Conservation (phyloP, 768 basidiomycete species). For the Pholiota molesta region DNA sequence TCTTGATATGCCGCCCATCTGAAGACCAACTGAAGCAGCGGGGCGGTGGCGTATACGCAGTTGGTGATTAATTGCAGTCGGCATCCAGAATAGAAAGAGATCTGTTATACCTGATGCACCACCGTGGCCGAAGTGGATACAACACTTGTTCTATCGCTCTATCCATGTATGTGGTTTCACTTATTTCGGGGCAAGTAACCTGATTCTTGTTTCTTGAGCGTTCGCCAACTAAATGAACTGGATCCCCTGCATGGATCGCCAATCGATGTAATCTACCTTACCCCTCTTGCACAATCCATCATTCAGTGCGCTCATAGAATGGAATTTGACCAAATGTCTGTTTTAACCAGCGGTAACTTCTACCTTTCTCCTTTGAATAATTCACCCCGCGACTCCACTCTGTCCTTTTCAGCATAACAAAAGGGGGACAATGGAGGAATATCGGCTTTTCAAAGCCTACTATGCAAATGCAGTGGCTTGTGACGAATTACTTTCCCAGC, state of each 20-base stretch:
- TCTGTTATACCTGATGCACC: neutral
- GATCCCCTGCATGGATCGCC: conserved; percentile 1
- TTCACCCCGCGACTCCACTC: conserved; percentile 16
- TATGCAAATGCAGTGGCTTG: neutral
- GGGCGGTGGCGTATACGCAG: neutral
- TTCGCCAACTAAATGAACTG: conserved; percentile 9
- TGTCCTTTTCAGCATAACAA: neutral
- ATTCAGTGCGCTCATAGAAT: conserved; percentile 22
- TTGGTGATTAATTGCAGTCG: conserved; percentile 7
- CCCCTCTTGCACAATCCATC: conserved; percentile 17
- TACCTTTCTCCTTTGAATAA: conserved; percentile 8
- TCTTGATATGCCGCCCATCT: conserved; percentile 4
- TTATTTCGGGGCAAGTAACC: conserved; percentile 3
- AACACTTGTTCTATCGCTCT: neutral
- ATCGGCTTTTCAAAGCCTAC: neutral
- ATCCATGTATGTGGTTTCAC: conserved; percentile 7
- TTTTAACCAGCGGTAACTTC: conserved; percentile 3
- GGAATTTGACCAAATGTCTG: conserved; percentile 10
- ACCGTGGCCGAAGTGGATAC: neutral
- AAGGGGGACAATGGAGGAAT: neutral
- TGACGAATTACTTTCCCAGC: neutral
- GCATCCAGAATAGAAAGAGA: neutral
- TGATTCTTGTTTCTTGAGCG: neutral
- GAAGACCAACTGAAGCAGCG: neutral
- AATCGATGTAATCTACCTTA: conserved; percentile 2